These are phyloP conservation scores for Citeromyces hawaiiensis DNA, from an alignment of 1,139 yeast genomes.

Conservation along the genomic window DNA sequence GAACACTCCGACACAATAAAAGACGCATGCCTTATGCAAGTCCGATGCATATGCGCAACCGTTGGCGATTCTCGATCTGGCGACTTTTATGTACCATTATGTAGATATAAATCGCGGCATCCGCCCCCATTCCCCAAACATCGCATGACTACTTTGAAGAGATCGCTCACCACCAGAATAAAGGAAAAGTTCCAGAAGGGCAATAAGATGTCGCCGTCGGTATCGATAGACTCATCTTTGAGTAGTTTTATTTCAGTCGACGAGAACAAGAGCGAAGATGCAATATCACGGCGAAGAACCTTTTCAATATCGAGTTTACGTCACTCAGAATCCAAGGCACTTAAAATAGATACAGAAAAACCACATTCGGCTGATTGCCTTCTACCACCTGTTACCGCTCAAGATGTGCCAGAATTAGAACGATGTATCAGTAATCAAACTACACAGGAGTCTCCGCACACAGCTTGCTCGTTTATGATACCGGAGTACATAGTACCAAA, in stretches of 20 bases:
- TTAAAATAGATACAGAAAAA: neutral
- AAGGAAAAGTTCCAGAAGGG: conserved; percentile 1
- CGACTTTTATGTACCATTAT: neutral
- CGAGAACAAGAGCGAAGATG: neutral
- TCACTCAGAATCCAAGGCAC: neutral
- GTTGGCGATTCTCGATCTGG: conserved; percentile 1
- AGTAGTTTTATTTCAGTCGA: neutral
- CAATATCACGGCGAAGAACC: neutral
- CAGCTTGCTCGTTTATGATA: neutral
- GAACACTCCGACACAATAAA: neutral
- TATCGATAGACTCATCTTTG: neutral
- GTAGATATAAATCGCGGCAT: neutral
- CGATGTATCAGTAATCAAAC: neutral
- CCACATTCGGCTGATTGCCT: neutral
- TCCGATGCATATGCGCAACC: conserved; percentile 1
- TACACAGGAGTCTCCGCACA: neutral
- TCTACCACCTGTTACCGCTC: neutral
- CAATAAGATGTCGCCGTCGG: neutral
- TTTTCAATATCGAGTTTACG: neutral
- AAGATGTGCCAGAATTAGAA: neutral
- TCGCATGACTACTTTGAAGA: neutral
- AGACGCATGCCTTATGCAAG: neutral
- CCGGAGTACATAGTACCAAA: neutral
- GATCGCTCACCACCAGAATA: neutral
- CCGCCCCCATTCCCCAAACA: neutral